phyloP scores from a whole-genome alignment of 2,329 filamentous ascomycete species.

The Pestalotiopsis sp. region DNA sequence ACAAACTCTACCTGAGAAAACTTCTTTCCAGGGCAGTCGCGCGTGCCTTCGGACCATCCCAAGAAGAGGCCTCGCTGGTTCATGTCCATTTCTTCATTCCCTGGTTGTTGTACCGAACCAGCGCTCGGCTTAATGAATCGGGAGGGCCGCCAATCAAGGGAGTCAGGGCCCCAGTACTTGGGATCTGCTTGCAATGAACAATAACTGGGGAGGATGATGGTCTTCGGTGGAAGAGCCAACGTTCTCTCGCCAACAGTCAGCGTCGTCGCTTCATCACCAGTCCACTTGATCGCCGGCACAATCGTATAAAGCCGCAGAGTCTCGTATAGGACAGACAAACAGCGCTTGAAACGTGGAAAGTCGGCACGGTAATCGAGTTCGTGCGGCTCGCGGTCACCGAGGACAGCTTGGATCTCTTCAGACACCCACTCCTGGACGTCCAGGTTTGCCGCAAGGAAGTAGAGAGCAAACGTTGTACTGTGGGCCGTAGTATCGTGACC shows the following conservation, averaged over 20 bases:
- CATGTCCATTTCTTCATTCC: slow-evolving; percentile 13
- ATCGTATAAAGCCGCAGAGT: slow-evolving; percentile 11
- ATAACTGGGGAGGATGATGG: slow-evolving; percentile 24
- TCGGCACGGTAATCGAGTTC: slow-evolving; percentile 16
- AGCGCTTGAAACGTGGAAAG: slow-evolving; percentile 24
- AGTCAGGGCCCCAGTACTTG: slow-evolving; percentile 27
- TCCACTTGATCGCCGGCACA: not conserved
- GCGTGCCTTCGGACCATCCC: slow-evolving; percentile 23
- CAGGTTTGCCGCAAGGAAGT: slow-evolving; percentile 22
- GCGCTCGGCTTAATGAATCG: slow-evolving; percentile 22
- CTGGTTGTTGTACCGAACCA: not conserved
- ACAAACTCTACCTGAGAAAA: slow-evolving; percentile 19
- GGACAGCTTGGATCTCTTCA: slow-evolving; percentile 13
- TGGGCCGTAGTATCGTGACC: slow-evolving; percentile 31
- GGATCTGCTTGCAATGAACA: slow-evolving; percentile 26
- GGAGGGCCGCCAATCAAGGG: slow-evolving; percentile 25
- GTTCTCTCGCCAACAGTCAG: not conserved
- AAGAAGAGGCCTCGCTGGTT: slow-evolving; percentile 18
- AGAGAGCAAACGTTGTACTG: slow-evolving; percentile 21
- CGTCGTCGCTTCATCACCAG: not conserved
- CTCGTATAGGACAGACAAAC: slow-evolving; percentile 22
- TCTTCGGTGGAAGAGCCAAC: slow-evolving; percentile 19
- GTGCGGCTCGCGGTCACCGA: slow-evolving; percentile 5
- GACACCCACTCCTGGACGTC: slow-evolving; percentile 21
- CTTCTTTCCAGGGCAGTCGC: slow-evolving; percentile 19